Conservation (phyloP, 352 stramenopile species). For the Phytophthora pini region DNA sequence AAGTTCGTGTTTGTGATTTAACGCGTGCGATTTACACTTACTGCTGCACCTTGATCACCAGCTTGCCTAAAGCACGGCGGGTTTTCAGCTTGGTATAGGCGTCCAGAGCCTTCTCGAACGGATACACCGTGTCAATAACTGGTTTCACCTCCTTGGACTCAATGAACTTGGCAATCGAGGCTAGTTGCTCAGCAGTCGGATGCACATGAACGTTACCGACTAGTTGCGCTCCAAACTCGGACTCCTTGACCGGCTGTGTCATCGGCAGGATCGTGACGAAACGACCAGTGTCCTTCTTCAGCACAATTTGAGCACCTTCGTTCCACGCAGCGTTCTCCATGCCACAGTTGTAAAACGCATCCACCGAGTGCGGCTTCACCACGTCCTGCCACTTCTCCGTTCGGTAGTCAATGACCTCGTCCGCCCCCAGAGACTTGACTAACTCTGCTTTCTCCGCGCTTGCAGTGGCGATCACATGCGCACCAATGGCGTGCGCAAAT, state of each 20-base stretch:
- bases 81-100: constrained; percentile 53
- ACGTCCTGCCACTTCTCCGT: constrained; percentile 38
- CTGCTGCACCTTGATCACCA: constrained; percentile 8
- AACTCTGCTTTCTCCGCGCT: constrained; percentile 35
- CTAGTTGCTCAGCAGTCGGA: neutral
- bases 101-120: constrained; percentile 56
- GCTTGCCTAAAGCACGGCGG: constrained; percentile 57
- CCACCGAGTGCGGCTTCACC: constrained; percentile 32
- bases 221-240: constrained; percentile 3
- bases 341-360: constrained; percentile 41
- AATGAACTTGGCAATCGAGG: constrained; percentile 1
- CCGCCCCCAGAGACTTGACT: constrained; percentile 31
- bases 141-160: constrained; percentile 8
- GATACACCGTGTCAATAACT: constrained; percentile 45
- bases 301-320: constrained; percentile 5
- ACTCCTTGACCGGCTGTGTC: constrained; percentile 3
- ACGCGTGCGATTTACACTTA: neutral
- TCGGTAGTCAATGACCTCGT: constrained; percentile 44
- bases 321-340: constrained; percentile 32
- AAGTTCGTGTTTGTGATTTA: neutral
- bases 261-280: constrained; percentile 11
- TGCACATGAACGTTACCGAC: constrained; percentile 1
- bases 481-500: constrained; percentile 47
- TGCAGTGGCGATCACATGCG: constrained; percentile 32
- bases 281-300: constrained; percentile 3